Percentiles rank a stretch among this genome's conserved stretches.
Conservation (phyloP, 495 filamentous ascomycete species). For the Aspergillus ellipticus region DNA sequence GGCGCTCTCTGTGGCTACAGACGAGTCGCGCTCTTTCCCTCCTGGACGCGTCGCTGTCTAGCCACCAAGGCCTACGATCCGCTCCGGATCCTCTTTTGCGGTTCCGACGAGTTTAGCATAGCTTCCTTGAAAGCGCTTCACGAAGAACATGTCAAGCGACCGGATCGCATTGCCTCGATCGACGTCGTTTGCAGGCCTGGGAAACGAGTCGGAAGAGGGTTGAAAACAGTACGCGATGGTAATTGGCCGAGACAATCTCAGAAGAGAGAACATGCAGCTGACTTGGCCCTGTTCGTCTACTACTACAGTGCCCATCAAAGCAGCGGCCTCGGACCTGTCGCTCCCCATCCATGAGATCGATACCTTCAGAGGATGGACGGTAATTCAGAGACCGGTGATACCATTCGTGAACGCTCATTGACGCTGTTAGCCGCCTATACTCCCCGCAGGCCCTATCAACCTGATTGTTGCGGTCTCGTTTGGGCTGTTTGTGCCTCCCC, state of each 20-base stretch:
- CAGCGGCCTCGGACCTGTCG: conserved; percentile 54
- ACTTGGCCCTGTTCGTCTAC: conserved; percentile 6
- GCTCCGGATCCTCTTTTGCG: conserved; percentile 90
- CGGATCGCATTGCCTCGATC: conserved; percentile 67
- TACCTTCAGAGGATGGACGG: conserved; percentile 78
- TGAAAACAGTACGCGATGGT: conserved; percentile 71
- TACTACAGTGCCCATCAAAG: conserved; percentile 75
- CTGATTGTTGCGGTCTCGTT: conserved; percentile 95
- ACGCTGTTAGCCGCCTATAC: conserved; percentile 51
- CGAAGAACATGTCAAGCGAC: conserved; percentile 50
- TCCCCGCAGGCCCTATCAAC: conserved; percentile 57
- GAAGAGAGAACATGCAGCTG: conserved; percentile 11
- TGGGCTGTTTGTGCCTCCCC: conserved; percentile 78
- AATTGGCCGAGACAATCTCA: conserved; percentile 5
- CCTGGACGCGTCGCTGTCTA: conserved; percentile 21
- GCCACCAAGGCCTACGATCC: conserved; percentile 50
- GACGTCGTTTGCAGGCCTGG: conserved; percentile 81
- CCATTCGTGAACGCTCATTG: conserved; percentile 9
- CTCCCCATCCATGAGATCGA: conserved; percentile 71
- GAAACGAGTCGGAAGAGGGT: conserved; percentile 69
- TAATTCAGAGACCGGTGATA: conserved; percentile 28
- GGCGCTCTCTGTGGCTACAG: conserved; percentile 24
- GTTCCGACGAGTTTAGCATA: conserved; percentile 88
- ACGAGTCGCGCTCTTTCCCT: conserved; percentile 3
- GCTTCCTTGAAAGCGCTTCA: conserved; percentile 70